These are phyloP conservation scores for Thelephora ganbajun DNA, from an alignment of 768 basidiomycete genomes.

Conservation along the genomic window DNA sequence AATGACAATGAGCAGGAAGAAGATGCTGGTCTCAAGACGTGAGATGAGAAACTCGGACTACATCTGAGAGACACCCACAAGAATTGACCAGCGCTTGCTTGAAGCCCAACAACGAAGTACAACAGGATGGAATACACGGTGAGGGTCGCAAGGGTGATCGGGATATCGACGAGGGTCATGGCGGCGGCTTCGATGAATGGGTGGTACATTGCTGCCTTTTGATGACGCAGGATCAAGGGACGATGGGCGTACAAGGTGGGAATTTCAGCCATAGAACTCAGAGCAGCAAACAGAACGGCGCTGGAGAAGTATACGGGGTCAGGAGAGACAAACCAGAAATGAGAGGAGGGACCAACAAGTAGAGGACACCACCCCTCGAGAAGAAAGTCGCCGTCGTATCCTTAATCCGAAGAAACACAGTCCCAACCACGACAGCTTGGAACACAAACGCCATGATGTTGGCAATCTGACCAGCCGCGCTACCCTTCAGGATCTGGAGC, in stretches of 20 bases:
- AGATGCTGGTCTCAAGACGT: conserved; percentile 26
- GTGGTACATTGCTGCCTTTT: conserved; percentile 48
- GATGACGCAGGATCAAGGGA: conserved; percentile 43
- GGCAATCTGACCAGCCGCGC: conserved; percentile 15
- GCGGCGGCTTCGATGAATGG: conserved; percentile 42
- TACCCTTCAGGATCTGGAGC: conserved; percentile 21
- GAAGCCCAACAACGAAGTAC: conserved; percentile 51
- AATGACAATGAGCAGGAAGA: conserved; percentile 41
- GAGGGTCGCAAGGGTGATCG: conserved; percentile 35
- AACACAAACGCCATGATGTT: conserved; percentile 30
- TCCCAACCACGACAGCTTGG: conserved; percentile 43
- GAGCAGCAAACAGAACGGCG: conserved; percentile 32
- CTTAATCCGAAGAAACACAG: conserved; percentile 45
- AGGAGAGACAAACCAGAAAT: background rate
- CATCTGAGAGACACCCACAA: conserved; percentile 31
- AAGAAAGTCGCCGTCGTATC: conserved; percentile 48
- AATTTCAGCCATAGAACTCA: conserved; percentile 52
- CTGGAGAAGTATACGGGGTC: background rate
- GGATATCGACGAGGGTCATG: conserved; percentile 46
- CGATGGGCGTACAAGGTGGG: conserved; percentile 41
- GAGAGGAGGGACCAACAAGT: conserved; percentile 39
- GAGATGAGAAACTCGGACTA: background rate
- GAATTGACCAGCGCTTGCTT: conserved; percentile 42
- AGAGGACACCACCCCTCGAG: conserved; percentile 66
- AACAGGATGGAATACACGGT: conserved; percentile 32